These are phyloP conservation scores for Epichloe gansuensis DNA, from an alignment of 2,329 filamentous ascomycete genomes.

Conservation along the genomic window DNA sequence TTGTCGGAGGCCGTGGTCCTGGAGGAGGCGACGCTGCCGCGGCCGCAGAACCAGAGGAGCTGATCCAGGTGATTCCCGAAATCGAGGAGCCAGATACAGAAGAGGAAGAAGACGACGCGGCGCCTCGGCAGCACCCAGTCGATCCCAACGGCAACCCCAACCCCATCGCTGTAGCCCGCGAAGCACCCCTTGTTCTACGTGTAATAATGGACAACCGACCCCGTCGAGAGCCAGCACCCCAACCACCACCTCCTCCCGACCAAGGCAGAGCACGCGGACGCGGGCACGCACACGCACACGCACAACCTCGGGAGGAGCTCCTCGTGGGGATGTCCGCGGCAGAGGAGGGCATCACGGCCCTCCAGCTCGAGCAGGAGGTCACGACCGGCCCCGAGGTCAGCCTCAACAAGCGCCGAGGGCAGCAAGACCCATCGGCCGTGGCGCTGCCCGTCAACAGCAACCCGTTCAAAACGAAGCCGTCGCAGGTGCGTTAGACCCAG, in stretches of 20 bases:
- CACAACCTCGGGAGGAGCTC: neutral
- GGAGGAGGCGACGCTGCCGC: neutral
- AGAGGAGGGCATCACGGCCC: neutral
- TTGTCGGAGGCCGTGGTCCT: constrained; percentile 24
- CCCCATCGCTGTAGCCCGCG: constrained; percentile 36
- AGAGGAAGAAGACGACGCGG: constrained; percentile 15
- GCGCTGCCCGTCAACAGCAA: constrained; percentile 2
- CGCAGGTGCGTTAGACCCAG: constrained; percentile 29
- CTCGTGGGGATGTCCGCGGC: neutral
- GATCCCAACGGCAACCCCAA: constrained; percentile 16
- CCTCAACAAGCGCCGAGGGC: neutral
- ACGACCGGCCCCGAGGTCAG: neutral
- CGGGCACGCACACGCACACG: neutral
- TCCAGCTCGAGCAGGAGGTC: neutral
- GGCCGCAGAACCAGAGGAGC: neutral
- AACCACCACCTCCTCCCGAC: neutral
- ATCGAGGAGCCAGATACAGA: constrained; percentile 11
- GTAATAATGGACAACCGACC: constrained; percentile 34
- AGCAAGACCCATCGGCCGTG: neutral
- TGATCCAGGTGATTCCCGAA: neutral
- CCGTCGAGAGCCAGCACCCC: constrained; percentile 11
- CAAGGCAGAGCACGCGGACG: neutral
- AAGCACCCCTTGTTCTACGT: constrained; percentile 44
- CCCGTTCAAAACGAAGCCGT: neutral
- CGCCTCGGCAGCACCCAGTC: constrained; percentile 14